These are phyloP conservation scores for Ceratobasidium sp. DNA, from an alignment of 1,284 basidiomycete species.

Conservation along the genomic window DNA sequence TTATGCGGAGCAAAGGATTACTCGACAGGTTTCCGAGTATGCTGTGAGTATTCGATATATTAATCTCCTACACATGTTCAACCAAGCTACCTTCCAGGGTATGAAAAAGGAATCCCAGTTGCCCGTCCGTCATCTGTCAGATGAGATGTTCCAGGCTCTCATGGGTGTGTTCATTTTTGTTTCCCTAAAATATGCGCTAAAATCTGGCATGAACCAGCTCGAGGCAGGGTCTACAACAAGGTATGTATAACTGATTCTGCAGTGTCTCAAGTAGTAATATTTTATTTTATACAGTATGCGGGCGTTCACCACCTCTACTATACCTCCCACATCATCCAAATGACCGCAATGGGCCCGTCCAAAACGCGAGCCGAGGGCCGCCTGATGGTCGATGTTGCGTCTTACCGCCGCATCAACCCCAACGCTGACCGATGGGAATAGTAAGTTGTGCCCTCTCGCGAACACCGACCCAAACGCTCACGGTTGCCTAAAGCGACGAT, in stretches of 20 bases:
- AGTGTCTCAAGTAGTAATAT: not conserved
- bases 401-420: slow-evolving; percentile 43
- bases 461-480: not conserved
- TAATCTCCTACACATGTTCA: not conserved
- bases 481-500: slow-evolving; percentile 25
- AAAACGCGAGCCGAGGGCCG: slow-evolving; percentile 39
- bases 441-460: slow-evolving; percentile 1
- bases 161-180: slow-evolving; percentile 11
- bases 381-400: slow-evolving; percentile 45
- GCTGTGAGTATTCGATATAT: slow-evolving; percentile 1
- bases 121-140: slow-evolving; percentile 30
- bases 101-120: slow-evolving; percentile 34
- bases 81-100: not conserved
- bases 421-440: slow-evolving; percentile 41
- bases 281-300: slow-evolving; percentile 13
- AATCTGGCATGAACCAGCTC: slow-evolving; percentile 1
- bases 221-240: slow-evolving; percentile 32
- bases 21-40: slow-evolving; percentile 31
- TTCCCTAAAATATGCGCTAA: not conserved
- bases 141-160: slow-evolving; percentile 18
- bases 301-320: slow-evolving; percentile 39
- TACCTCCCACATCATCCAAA: slow-evolving; percentile 34
- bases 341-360: slow-evolving; percentile 30
- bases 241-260: not conserved
- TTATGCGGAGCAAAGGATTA: slow-evolving; percentile 34